A percentile compares a stretch with the other conserved stretches of the same genome.
These are phyloP conservation scores for Ormosia semicastrata DNA, from an alignment of 306 rosid genomes.

Conservation along the genomic window DNA sequence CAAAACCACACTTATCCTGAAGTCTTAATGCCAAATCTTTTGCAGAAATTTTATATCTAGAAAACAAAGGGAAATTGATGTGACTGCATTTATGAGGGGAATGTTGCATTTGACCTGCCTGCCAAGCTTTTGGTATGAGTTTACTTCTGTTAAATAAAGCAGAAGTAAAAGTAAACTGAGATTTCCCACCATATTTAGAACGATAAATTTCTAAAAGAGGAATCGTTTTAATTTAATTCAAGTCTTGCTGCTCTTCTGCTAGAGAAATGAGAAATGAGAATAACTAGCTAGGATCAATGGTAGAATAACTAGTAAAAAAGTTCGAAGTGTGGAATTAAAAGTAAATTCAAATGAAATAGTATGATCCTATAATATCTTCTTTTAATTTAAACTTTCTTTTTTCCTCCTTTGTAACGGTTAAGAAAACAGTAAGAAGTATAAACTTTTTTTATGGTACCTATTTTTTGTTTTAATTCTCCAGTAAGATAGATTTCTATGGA, in stretches of 20 bases:
- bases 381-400: neutral
- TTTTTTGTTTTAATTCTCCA: neutral
- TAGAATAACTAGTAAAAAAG: neutral
- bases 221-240: neutral
- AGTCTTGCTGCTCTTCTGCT: neutral
- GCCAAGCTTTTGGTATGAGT: conserved; percentile 6
- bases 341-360: neutral
- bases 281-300: neutral
- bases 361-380: neutral
- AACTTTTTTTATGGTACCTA: neutral
- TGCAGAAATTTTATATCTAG: conserved; percentile 24
- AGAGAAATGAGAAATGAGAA: neutral
- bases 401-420: neutral
- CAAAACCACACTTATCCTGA: conserved; percentile 15
- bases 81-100: conserved; percentile 30
- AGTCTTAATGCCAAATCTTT: conserved; percentile 24
- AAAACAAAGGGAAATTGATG: conserved; percentile 32
- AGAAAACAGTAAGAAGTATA: neutral
- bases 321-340: neutral
- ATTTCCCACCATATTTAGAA: conserved; percentile 15
- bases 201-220: neutral
- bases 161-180: neutral
- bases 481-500: neutral
- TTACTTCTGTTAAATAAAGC: neutral
- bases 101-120: conserved; percentile 22